Percentiles rank a stretch among this genome's conserved stretches.
These are phyloP conservation scores for Fusarium burgessii DNA, from an alignment of 2,329 filamentous ascomycete species.

Conservation along the genomic window DNA sequence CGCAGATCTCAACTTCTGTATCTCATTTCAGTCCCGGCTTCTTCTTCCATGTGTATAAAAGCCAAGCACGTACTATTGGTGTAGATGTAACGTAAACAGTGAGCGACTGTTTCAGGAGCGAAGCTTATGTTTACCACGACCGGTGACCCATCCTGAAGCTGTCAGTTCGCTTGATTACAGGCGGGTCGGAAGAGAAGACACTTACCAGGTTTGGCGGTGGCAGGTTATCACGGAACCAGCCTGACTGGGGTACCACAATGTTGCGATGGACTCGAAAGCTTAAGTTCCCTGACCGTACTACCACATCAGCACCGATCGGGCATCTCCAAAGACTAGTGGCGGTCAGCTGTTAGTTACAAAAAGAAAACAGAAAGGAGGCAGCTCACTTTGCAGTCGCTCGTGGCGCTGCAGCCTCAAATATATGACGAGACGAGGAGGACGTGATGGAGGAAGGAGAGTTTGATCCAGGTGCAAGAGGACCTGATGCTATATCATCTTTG, in stretches of 20 bases:
- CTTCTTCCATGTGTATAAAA: neutral
- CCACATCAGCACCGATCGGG: slow-evolving; percentile 51
- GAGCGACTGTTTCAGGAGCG: slow-evolving; percentile 44
- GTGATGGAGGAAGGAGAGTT: slow-evolving; percentile 39
- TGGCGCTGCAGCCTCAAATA: slow-evolving; percentile 46
- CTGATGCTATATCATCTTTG: slow-evolving; percentile 16
- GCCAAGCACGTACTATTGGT: slow-evolving; percentile 47
- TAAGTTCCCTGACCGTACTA: slow-evolving; percentile 42
- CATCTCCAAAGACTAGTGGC: slow-evolving; percentile 48
- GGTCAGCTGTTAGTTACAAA: slow-evolving; percentile 23
- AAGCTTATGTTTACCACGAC: slow-evolving; percentile 44
- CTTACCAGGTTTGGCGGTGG: slow-evolving; percentile 48
- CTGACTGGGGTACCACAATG: slow-evolving; percentile 50
- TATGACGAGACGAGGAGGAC: slow-evolving; percentile 39
- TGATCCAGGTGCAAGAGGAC: slow-evolving; percentile 17
- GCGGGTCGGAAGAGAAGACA: too few relatives aligned
- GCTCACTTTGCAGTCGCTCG: slow-evolving; percentile 46
- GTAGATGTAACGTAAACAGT: slow-evolving; percentile 53
- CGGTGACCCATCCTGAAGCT: slow-evolving; percentile 45
- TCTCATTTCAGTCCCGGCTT: slow-evolving; percentile 1
- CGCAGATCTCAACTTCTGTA: slow-evolving; percentile 48
- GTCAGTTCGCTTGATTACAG: slow-evolving; percentile 8
- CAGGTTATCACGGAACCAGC: slow-evolving; percentile 51
- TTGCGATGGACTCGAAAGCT: slow-evolving; percentile 52
- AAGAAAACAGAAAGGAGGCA: neutral